Base-by-base conservation (phyloP, 805 yeast species). In the Zygosaccharomyces kombuchaensis region DNA sequence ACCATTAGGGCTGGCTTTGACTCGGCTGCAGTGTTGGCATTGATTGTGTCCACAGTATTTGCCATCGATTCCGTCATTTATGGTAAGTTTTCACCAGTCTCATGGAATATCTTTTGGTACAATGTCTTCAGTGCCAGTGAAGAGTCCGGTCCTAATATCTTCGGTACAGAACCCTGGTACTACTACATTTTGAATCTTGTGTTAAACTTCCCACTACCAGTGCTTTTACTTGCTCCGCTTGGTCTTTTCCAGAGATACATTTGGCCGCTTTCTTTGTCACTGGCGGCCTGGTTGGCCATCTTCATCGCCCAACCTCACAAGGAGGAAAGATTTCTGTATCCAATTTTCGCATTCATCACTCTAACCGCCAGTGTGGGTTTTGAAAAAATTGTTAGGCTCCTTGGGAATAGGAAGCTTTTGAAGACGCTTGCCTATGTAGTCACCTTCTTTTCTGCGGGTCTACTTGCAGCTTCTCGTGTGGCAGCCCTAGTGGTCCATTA, bases 251-350 rank as follows among this genome's bases (percentile, higher is more conserved):
- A 61, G 34, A 36, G 47, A 36, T 51, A 52, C 31, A 25, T 60
- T 40, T 61, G 63, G 56, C 66, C 68, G 2, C 46, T 63, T n/a
- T 55, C 72, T 13, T 46, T 69, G 0, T 90, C 93, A 1, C 55
- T 85, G 21, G 40, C 75, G 2, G 31, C 85, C 0, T 91, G 97
- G 97, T 58, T 74, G 12, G 66, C 63, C 0, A 74, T 88, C 3
- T 87, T 91, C 59, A 71, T 73, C 49, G 49, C 68, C 4, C 96
- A 89, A 58, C 93, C 96, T 3, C 97, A 90, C 62, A 90, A 90
- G 62, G 97, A 90, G 61, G 98, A 91, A 63, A 73, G 97, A 50
- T 91, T 91, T 61, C 63, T 91, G 53, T 91, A 88, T 57, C 96
- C 96, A 12, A 73, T 87, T 0, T 91, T 90, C 60, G 84, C 89